These are phyloP conservation scores for Saturnispora hagleri DNA, from an alignment of 805 yeast species.

Conservation along the genomic window DNA sequence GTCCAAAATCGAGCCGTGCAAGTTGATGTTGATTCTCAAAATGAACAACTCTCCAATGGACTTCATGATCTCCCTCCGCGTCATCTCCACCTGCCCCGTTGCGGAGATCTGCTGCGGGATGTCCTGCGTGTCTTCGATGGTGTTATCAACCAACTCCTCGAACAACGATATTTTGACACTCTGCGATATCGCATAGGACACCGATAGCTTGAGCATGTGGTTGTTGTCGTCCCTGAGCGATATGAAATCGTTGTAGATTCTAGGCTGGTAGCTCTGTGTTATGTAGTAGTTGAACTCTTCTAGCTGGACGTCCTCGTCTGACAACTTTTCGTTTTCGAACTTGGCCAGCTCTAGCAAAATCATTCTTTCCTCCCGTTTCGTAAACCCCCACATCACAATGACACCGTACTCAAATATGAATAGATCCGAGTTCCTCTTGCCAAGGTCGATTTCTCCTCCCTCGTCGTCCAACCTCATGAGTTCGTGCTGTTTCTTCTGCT, in stretches of 20 bases:
- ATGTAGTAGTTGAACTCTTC: conserved; percentile 95
- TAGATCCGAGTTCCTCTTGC: conserved; percentile 65
- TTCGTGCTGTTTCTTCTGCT: conserved; percentile 10
- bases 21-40: conserved; percentile 67
- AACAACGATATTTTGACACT: conserved; percentile 90
- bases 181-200: conserved; percentile 94
- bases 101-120: conserved; percentile 94
- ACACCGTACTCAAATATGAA: conserved; percentile 95
- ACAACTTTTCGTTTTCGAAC: conserved; percentile 85
- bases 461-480: conserved; percentile 77
- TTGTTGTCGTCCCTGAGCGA: conserved; percentile 83
- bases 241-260: conserved; percentile 91
- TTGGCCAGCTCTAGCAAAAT: conserved; percentile 78
- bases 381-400: conserved; percentile 94
- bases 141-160: conserved; percentile 92
- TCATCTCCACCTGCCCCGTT: conserved; percentile 92
- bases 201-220: conserved; percentile 85
- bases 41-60: conserved; percentile 94
- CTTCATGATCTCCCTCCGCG: conserved; percentile 91
- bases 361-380: conserved; percentile 71
- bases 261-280: conserved; percentile 88
- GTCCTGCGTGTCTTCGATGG: conserved; percentile 95
- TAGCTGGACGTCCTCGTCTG: conserved; percentile 84
- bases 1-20: conserved; percentile 84
- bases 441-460: conserved; percentile 90